Evolutionary conservation across 139 green algal genomes (phyloP).

Genomic region (Gonium pectorale): DNA sequence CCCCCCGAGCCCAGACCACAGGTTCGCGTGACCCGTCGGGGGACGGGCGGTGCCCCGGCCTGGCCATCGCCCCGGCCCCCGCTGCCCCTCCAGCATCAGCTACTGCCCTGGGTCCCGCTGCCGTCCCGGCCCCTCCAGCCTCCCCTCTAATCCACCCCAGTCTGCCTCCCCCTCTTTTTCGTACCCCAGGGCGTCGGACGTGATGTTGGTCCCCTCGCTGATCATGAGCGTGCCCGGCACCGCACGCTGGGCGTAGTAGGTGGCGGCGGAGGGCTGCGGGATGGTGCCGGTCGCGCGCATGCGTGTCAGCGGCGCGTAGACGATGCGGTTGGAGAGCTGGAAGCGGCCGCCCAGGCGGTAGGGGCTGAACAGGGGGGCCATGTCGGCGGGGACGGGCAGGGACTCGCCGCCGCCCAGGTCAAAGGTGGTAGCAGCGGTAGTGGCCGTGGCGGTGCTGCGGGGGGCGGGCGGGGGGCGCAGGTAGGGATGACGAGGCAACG

Average conservation of each 20-base stretch:
- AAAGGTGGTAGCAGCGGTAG: neutral
- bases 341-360: slow-evolving; percentile 56
- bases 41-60: no score
- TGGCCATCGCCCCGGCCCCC: no score
- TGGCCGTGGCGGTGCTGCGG: neutral
- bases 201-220: slow-evolving; percentile 72
- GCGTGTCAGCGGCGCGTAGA: slow-evolving; percentile 83
- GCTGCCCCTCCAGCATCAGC: no score
- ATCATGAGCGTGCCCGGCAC: slow-evolving; percentile 76
- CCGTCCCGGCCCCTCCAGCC: no score
- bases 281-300: slow-evolving; percentile 70
- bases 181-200: slow-evolving; percentile 61
- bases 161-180: no score
- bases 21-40: no score
- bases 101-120: no score
- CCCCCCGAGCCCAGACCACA: no score
- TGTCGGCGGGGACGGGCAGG: slow-evolving; percentile 27
- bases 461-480: neutral
- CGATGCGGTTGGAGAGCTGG: slow-evolving; percentile 76
- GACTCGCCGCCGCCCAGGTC: neutral
- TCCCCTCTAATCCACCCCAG: no score
- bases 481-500: neutral
- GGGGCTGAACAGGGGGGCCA: slow-evolving; percentile 60
- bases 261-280: slow-evolving; percentile 35
- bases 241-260: slow-evolving; percentile 68